phyloP scores from a whole-genome alignment of 1,284 basidiomycete genomes.

The Kwoniella shivajii region DNA sequence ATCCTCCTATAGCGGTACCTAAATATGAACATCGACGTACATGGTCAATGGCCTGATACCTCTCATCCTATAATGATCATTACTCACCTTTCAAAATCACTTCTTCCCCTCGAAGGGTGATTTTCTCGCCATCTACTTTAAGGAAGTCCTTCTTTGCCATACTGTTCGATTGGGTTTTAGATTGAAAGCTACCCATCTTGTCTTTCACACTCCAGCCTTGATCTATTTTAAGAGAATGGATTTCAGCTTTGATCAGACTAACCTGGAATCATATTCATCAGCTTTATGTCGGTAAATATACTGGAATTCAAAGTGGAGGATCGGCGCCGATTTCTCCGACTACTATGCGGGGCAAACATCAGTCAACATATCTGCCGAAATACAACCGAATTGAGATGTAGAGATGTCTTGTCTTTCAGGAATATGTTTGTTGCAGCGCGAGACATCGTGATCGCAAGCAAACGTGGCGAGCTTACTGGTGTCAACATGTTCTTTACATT shows the following conservation, averaged over 20 bases:
- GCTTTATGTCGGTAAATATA: background rate
- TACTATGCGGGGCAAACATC: too few relatives aligned
- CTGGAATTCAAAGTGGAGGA: background rate
- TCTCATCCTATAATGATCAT: too few relatives aligned
- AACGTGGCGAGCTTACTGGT: too few relatives aligned
- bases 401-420: too few relatives aligned
- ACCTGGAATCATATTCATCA: too few relatives aligned
- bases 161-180: background rate
- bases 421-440: too few relatives aligned
- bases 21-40: background rate
- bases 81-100: constrained; percentile 40
- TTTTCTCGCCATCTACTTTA: constrained; percentile 24
- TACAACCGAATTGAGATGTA: too few relatives aligned
- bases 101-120: constrained; percentile 30
- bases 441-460: too few relatives aligned
- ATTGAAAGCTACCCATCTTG: constrained; percentile 7
- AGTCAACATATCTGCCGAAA: too few relatives aligned
- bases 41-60: constrained; percentile 6
- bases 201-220: background rate
- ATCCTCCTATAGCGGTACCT: constrained; percentile 49
- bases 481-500: too few relatives aligned
- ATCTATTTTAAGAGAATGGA: too few relatives aligned
- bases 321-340: constrained; percentile 11
- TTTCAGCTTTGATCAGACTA: too few relatives aligned
- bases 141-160: constrained; percentile 13